These are phyloP conservation scores for Acanthamoeba healyi DNA, from an alignment of 208 protist genomes.

Conservation along the genomic window DNA sequence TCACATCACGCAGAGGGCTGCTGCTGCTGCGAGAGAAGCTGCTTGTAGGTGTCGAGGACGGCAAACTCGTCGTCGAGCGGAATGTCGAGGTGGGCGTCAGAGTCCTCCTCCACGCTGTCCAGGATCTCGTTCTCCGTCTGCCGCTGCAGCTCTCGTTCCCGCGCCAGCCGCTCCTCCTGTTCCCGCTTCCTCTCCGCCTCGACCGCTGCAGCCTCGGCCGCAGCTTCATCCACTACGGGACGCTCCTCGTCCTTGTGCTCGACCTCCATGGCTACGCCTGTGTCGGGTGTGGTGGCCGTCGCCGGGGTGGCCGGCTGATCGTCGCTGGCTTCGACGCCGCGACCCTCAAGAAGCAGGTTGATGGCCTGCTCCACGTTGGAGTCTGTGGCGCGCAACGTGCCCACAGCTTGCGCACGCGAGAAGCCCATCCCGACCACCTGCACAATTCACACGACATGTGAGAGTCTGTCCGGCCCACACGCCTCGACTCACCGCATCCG, in stretches of 20 bases:
- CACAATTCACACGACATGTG: too few relatives aligned
- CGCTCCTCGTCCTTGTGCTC: neutral
- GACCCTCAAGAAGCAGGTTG: constrained; percentile 61
- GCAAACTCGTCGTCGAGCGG: constrained; percentile 25
- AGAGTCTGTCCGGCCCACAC: neutral
- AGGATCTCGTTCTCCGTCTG: constrained; percentile 57
- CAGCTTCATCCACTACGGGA: neutral
- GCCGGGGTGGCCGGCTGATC: neutral
- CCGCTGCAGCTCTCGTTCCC: neutral
- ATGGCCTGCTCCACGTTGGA: constrained; percentile 16
- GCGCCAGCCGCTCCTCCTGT: constrained; percentile 1
- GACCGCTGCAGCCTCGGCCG: neutral
- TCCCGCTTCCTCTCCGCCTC: constrained; percentile 8
- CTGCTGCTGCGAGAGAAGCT: neutral
- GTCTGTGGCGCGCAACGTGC: neutral
- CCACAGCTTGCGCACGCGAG: constrained; percentile 28
- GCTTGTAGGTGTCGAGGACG: neutral
- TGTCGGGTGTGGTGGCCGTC: neutral
- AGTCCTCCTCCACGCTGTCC: constrained; percentile 57
- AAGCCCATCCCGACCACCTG: constrained; percentile 36
- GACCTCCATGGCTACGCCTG: neutral
- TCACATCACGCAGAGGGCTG: neutral
- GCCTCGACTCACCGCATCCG: neutral
- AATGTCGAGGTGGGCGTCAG: constrained; percentile 52
- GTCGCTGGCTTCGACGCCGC: constrained; percentile 9